phyloP scores from a whole-genome alignment of 768 basidiomycete genomes.

The Xerocomellus amylosporus region DNA sequence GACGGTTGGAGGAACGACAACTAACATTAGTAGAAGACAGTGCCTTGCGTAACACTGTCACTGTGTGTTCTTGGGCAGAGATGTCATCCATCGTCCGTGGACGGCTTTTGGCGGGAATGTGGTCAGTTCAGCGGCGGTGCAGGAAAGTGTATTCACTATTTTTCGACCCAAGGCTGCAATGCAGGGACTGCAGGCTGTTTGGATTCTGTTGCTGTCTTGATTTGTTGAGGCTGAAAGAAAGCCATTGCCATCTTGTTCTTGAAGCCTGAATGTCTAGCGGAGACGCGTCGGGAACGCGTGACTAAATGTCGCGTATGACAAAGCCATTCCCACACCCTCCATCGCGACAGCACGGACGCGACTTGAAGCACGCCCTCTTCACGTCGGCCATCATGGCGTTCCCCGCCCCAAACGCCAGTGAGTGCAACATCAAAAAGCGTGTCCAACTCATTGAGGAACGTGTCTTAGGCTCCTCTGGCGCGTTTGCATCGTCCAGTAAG shows the following conservation, averaged over 20 bases:
- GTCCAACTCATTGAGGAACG: constrained; percentile 1
- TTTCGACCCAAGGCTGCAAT: constrained; percentile 96
- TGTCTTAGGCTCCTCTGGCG: constrained; percentile 12
- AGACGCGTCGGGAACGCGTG: constrained; percentile 49
- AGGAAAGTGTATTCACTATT: constrained; percentile 68
- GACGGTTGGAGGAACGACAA: background rate
- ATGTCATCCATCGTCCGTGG: constrained; percentile 98
- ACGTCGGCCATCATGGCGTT: constrained; percentile 21
- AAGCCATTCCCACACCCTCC: constrained; percentile 30
- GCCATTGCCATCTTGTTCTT: constrained; percentile 41
- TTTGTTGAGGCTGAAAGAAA: constrained; percentile 57
- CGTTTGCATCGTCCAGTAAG: constrained; percentile 19
- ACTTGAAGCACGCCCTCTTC: constrained; percentile 10
- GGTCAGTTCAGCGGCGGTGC: background rate
- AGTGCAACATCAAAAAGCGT: constrained; percentile 7
- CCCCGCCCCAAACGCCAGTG: constrained; percentile 15
- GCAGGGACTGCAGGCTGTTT: constrained; percentile 53
- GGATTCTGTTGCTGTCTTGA: constrained; percentile 37
- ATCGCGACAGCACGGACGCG: constrained; percentile 25
- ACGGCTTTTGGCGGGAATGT: constrained; percentile 51
- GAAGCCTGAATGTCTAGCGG: background rate
- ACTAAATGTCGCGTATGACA: constrained; percentile 38
- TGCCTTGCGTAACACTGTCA: constrained; percentile 88
- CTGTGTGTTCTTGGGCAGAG: constrained; percentile 95
- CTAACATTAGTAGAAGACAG: constrained; percentile 86